Evolutionary conservation across 2,329 filamentous ascomycete species (phyloP), one percentile per base, ranked within the genome.

Genomic region (Mollisiaceae sp.): DNA sequence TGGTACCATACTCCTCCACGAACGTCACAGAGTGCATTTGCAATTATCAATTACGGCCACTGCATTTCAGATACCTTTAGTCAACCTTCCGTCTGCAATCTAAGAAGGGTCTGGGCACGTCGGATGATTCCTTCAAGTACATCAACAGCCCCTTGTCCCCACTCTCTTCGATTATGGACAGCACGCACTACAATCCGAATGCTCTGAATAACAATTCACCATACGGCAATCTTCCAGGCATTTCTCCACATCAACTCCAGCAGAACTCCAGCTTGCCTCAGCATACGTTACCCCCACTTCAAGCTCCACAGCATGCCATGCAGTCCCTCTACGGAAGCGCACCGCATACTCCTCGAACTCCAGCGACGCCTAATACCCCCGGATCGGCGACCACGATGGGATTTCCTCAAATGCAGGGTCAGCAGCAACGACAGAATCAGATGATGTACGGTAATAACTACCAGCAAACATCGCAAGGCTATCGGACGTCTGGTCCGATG

Each of bases 321-420:
- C 83, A 85, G 81, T 79, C 81, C 61, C 78, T 83, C 64, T 89
- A 89, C 79, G 83, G 83, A 65, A 78, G 76, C 68, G 74, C 75
- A 39, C 73, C 74, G 58, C 86, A 89, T 73, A 88, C 86, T 55
- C 86, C 87, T 70, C 82, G 86, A 73, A 88, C 86, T 24, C 84
- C 86, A 56, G 83, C 84, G n/a, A 88, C 86, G 18, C 86, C 87
- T 43, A 87, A 86, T 74, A 87, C 86, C 35, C 86, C 86, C 43
- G 85, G 82, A 64, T 84, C 85, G 43, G 78, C 80, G 60, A 82
- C 79, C 75, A 82, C 80, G 72, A 82, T 87, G 81, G 79, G 81
- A 18, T 83, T 78, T 75, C 55, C 32, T 20, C 80, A 82, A 64
- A 86, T 88, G 82, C 82, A 84, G 24, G 65, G 54, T 9, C 73